These are phyloP conservation scores for Hylodesmum podocarpum DNA, from an alignment of 306 rosid genomes.

Conservation along the genomic window DNA sequence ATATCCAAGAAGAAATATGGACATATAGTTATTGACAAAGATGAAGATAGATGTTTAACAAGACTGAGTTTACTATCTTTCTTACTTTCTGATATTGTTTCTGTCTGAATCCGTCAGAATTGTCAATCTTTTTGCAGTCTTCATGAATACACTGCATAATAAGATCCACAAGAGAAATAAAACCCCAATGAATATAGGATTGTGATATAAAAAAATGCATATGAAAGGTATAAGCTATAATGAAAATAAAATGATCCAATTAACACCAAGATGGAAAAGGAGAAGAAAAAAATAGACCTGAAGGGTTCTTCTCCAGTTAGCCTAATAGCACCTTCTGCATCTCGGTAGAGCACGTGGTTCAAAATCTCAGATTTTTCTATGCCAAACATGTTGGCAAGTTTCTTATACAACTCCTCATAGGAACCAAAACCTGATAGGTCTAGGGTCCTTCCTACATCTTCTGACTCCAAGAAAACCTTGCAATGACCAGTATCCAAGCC, in stretches of 20 bases:
- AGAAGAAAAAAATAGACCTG: constrained; percentile 44
- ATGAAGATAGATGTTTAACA: neutral
- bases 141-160: constrained; percentile 79
- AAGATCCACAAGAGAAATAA: constrained; percentile 7
- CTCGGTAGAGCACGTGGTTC: constrained; percentile 70
- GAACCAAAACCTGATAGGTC: constrained; percentile 70
- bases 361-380: constrained; percentile 62
- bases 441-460: constrained; percentile 84
- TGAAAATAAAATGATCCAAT: neutral
- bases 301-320: constrained; percentile 88
- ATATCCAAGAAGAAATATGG: neutral
- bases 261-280: neutral
- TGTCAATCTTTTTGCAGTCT: constrained; percentile 77
- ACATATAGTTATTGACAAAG: neutral
- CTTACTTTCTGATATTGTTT: constrained; percentile 58
- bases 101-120: constrained; percentile 56
- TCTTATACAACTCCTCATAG: constrained; percentile 73
- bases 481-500: constrained; percentile 84
- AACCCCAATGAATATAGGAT: neutral
- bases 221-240: neutral
- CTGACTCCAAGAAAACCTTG: constrained; percentile 90
- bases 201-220: neutral
- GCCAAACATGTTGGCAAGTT: constrained; percentile 77
- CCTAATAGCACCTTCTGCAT: constrained; percentile 65
- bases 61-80: neutral